phyloP scores from a whole-genome alignment of 768 basidiomycete genomes.

The Tubosaeta sp. region DNA sequence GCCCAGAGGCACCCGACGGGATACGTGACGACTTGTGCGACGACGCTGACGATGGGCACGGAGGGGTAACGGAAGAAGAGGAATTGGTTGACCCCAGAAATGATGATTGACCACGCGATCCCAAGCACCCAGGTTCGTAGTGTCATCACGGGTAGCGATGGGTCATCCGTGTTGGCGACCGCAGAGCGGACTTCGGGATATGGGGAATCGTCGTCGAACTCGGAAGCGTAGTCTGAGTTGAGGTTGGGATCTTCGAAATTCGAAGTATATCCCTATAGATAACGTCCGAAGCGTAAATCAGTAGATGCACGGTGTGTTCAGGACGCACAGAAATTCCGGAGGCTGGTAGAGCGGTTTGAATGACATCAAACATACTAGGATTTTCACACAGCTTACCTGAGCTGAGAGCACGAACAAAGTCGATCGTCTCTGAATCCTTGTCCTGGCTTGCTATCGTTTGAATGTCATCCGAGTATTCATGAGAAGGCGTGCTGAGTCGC shows the following conservation, averaged over 20 bases:
- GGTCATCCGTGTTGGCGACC: constrained; percentile 69
- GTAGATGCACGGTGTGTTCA: not conserved
- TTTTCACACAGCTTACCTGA: constrained; percentile 17
- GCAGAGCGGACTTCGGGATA: constrained; percentile 71
- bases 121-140: constrained; percentile 74
- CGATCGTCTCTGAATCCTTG: constrained; percentile 19
- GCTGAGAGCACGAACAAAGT: constrained; percentile 10
- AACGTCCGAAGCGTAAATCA: not conserved
- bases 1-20: constrained; percentile 63
- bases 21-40: constrained; percentile 68
- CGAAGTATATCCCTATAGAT: constrained; percentile 3
- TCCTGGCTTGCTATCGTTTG: constrained; percentile 16
- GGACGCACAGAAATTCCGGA: constrained; percentile 19
- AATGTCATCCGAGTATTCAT: constrained; percentile 9
- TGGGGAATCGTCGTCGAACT: constrained; percentile 58
- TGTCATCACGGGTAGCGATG: constrained; percentile 55
- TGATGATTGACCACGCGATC: constrained; percentile 60
- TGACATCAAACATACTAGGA: not conserved
- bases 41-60: constrained; percentile 57
- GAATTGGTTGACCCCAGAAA: constrained; percentile 68
- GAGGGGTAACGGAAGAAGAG: constrained; percentile 75
- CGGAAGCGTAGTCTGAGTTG: constrained; percentile 7
- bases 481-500: constrained; percentile 3
- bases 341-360: constrained; percentile 8
- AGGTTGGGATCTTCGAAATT: constrained; percentile 26